These are phyloP conservation scores for Pythium grandisporangium DNA, from an alignment of 352 stramenopile species.

Conservation along the genomic window DNA sequence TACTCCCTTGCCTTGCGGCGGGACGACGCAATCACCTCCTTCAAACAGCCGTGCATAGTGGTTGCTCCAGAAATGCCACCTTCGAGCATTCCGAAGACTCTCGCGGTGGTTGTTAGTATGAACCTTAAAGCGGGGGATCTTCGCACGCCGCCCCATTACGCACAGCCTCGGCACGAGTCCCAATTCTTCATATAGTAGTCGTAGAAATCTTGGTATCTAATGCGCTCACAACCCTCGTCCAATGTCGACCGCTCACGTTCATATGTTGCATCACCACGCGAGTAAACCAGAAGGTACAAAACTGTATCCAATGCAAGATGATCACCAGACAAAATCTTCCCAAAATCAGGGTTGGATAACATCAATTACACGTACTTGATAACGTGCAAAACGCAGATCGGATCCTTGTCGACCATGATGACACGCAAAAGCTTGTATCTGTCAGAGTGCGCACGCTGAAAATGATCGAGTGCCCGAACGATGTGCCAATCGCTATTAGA, in stretches of 20 bases:
- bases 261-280: constrained; percentile 1
- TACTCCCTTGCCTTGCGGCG: constrained; percentile 2
- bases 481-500: constrained; percentile 10
- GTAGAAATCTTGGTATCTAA: constrained; percentile 3
- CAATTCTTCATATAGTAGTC: constrained; percentile 18
- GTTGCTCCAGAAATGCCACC: neutral
- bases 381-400: constrained; percentile 5
- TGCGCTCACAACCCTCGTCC: neutral
- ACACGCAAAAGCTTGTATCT: neutral
- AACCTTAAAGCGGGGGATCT: constrained; percentile 15
- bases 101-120: constrained; percentile 23
- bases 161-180: constrained; percentile 12
- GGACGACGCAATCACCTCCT: constrained; percentile 4
- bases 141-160: constrained; percentile 6
- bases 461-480: neutral
- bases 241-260: neutral
- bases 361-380: constrained; percentile 1
- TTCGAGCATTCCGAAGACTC: constrained; percentile 21
- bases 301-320: constrained; percentile 1
- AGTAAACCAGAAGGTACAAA: constrained; percentile 15
- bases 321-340: constrained; percentile 11
- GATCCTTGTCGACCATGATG: constrained; percentile 12
- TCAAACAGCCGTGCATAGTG: constrained; percentile 2
- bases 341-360: constrained; percentile 1
- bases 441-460: neutral